A percentile compares a stretch with the other conserved stretches of the same genome.
These are phyloP conservation scores for Candida coleopterorum DNA, from an alignment of 805 yeast species.

Conservation along the genomic window DNA sequence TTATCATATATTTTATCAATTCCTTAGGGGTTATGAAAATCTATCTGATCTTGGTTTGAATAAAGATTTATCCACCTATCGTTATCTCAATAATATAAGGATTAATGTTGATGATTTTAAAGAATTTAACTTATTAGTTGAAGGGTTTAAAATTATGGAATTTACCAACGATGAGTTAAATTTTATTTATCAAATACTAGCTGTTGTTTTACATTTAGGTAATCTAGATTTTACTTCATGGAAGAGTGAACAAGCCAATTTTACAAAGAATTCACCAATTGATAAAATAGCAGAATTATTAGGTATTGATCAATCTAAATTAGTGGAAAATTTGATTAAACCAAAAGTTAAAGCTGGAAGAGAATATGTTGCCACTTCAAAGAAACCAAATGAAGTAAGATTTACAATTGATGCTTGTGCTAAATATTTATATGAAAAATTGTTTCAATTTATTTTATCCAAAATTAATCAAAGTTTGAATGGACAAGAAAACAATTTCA, in stretches of 20 bases:
- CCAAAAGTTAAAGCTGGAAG: slow-evolving; percentile 91
- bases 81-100: slow-evolving; percentile 41
- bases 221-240: slow-evolving; percentile 68
- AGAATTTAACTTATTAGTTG: slow-evolving; percentile 58
- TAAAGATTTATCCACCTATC: slow-evolving; percentile 37
- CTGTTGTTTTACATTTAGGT: slow-evolving; percentile 81
- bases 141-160: slow-evolving; percentile 73
- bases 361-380: slow-evolving; percentile 77
- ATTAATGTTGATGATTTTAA: slow-evolving; percentile 70
- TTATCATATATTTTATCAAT: slow-evolving; percentile 89
- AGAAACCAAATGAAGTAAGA: slow-evolving; percentile 74
- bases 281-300: slow-evolving; percentile 54
- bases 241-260: slow-evolving; percentile 71
- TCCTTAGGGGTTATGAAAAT: slow-evolving; percentile 61
- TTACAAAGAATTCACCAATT: slow-evolving; percentile 48
- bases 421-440: slow-evolving; percentile 77
- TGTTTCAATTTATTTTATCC: slow-evolving; percentile 73
- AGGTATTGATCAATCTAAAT: slow-evolving; percentile 52
- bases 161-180: slow-evolving; percentile 51
- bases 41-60: slow-evolving; percentile 44
- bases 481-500: slow-evolving; percentile 28
- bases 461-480: slow-evolving; percentile 65
- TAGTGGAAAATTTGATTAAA: slow-evolving; percentile 55
- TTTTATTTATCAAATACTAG: slow-evolving; percentile 60
- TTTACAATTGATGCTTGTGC: slow-evolving; percentile 83